Conservation (phyloP, 2,329 filamentous ascomycete species). For the Aspergillus eucalypticola region DNA sequence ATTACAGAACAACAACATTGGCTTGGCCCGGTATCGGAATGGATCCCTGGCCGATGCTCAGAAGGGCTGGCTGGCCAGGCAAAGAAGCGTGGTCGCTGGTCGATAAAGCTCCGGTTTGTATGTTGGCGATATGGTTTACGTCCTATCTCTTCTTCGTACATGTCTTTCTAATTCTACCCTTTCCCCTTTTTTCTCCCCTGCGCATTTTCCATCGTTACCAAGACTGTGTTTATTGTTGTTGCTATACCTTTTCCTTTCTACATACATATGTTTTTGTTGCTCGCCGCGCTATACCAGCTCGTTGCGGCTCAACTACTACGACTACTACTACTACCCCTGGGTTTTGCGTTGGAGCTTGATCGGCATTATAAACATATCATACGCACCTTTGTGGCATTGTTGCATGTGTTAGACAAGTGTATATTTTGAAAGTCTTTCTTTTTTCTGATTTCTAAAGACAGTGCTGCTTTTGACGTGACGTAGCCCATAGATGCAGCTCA, state of each 20-base stretch:
- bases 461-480: not conserved
- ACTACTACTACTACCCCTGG: not conserved
- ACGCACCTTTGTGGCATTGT: not conserved
- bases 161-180: conserved; percentile 3
- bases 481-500: conserved; percentile 1
- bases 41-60: conserved; percentile 41
- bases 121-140: conserved; percentile 3
- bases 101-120: conserved; percentile 21
- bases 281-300: not conserved
- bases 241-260: not conserved
- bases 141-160: conserved; percentile 2
- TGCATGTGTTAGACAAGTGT: not conserved
- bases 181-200: not conserved
- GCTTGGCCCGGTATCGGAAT: conserved; percentile 42
- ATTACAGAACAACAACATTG: conserved; percentile 47
- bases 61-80: conserved; percentile 48
- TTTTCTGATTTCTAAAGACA: not conserved
- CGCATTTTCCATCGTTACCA: not conserved
- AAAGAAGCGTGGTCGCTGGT: conserved; percentile 45
- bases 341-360: not conserved
- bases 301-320: not conserved
- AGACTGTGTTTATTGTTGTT: not conserved
- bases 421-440: not conserved
- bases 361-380: not conserved
- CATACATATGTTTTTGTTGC: not conserved